Base-by-base conservation (phyloP, 768 basidiomycete species). In the Macrolepiota albuminosa region DNA sequence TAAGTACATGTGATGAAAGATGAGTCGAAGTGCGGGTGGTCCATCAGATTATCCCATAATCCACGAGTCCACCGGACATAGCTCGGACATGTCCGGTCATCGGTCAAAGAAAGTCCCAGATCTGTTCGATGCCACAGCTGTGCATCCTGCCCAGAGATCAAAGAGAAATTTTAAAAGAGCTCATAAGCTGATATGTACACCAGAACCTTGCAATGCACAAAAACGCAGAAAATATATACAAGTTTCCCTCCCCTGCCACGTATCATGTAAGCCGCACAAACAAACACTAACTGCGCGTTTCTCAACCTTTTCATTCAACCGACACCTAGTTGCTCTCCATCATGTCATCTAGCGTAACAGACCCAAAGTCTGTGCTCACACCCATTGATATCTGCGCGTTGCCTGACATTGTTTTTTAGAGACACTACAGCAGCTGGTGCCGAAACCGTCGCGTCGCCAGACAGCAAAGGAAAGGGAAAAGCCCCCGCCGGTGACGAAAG, bases 381-480 rank as follows among this genome's bases (percentile, higher is more conserved):
- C 37, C 21, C 43, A 24, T 29, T 13, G 13, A 6, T 45, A n/a
- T 40, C 31, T 47, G 70, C 72, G 69, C 71, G 70, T 71, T 57
- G 1, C 3, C 62, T 67, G 33, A 60, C 31, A 54, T 57, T 11
- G 21, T 62, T 64, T 64, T 33, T 58, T 26, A 73, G 73, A 5
- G 66, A 68, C 50, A 59, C 72, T 50, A 64, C 63, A 21, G 59
- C 67, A 46, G 53, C 49, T 40, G 62, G 40, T 53, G 54, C 58
- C 37, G 53, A 67, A 47, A 57, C 61, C 56, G 73, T 71, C 71
- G 69, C 76, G 64, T 74, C 78, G 29, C 73, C 80, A 57, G 68
- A 73, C 45, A 78, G 76, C 70, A 89, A 88, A 68, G 86, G 84
- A 42, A 89, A 87, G 68, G 72, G 70, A 46, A 81, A 77, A 66